A percentile compares a stretch with the other conserved stretches of the same genome.
These are phyloP conservation scores for Datisca glomerata DNA, from an alignment of 306 rosid genomes.

Conservation along the genomic window DNA sequence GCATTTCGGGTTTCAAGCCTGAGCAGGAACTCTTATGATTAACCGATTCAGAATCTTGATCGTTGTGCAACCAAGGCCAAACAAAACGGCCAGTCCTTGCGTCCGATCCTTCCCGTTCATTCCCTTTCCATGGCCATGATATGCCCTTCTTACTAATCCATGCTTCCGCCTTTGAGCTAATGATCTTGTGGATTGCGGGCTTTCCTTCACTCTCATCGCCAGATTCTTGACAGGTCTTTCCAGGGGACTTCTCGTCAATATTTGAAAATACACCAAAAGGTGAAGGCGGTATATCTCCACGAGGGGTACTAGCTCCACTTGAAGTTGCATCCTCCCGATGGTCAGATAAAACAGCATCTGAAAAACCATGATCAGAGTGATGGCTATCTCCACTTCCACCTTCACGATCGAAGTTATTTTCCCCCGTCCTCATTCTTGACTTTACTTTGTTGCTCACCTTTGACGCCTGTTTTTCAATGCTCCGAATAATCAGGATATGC, in stretches of 20 bases:
- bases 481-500: slow-evolving; percentile 29
- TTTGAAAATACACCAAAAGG: slow-evolving; percentile 44
- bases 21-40: slow-evolving; percentile 29
- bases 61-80: slow-evolving; percentile 54
- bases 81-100: slow-evolving; percentile 27
- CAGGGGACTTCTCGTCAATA: slow-evolving; percentile 47
- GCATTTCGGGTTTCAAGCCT: slow-evolving; percentile 39
- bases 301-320: slow-evolving; percentile 92
- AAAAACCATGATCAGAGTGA: slow-evolving; percentile 48
- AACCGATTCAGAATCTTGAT: slow-evolving; percentile 50
- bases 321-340: slow-evolving; percentile 82
- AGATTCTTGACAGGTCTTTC: slow-evolving; percentile 41
- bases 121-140: slow-evolving; percentile 90
- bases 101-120: slow-evolving; percentile 55
- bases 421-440: slow-evolving; percentile 59
- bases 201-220: slow-evolving; percentile 67
- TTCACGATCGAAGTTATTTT: slow-evolving; percentile 48
- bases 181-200: slow-evolving; percentile 43
- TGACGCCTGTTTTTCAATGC: slow-evolving; percentile 62
- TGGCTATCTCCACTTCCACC: slow-evolving; percentile 60
- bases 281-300: slow-evolving; percentile 54
- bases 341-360: slow-evolving; percentile 38
- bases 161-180: slow-evolving; percentile 71
- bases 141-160: slow-evolving; percentile 78
- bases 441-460: slow-evolving; percentile 87